Evolutionary conservation across 2,329 filamentous ascomycete species (phyloP).

Genomic region (Byssothecium circinans): DNA sequence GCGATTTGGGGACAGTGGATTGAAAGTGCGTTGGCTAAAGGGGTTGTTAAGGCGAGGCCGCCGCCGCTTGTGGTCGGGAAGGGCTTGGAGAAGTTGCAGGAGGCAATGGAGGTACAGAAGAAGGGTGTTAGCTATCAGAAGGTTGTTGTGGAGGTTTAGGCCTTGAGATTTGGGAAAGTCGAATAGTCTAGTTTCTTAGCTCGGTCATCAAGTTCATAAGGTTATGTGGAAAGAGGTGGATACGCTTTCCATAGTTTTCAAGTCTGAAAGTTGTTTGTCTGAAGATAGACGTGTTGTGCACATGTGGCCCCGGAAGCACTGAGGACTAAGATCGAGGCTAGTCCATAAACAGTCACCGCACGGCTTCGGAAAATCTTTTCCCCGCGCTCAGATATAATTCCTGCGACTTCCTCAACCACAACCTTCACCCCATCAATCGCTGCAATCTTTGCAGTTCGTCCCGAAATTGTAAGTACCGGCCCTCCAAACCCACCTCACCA

Average conservation of each 20-base stretch:
- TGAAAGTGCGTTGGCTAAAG: constrained; percentile 34
- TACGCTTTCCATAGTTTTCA: no score
- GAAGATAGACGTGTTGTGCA: no score
- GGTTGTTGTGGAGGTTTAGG: constrained; percentile 31
- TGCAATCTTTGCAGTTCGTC: no score
- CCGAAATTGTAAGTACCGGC: not conserved
- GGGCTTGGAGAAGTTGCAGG: constrained; percentile 32
- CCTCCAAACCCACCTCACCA: not conserved
- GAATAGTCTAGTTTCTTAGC: not conserved
- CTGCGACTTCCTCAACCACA: no score
- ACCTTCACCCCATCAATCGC: no score
- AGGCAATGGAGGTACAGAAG: constrained; percentile 30
- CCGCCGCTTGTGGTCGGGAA: constrained; percentile 32
- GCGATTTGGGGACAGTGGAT: constrained; percentile 37
- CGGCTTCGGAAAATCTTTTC: not conserved
- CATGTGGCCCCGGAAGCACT: no score
- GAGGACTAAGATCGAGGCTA: no score
- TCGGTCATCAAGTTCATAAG: no score
- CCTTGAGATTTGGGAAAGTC: not conserved
- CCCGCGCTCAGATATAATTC: no score
- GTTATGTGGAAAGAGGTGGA: no score
- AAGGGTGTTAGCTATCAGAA: constrained; percentile 40
- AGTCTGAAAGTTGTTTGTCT: no score
- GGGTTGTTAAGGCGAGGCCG: constrained; percentile 34
- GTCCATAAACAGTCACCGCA: constrained; percentile 2